Evolutionary conservation across 352 stramenopile genomes (phyloP), one percentile per base, ranked within the genome.

Genomic region (Phytopythium helicoides): DNA sequence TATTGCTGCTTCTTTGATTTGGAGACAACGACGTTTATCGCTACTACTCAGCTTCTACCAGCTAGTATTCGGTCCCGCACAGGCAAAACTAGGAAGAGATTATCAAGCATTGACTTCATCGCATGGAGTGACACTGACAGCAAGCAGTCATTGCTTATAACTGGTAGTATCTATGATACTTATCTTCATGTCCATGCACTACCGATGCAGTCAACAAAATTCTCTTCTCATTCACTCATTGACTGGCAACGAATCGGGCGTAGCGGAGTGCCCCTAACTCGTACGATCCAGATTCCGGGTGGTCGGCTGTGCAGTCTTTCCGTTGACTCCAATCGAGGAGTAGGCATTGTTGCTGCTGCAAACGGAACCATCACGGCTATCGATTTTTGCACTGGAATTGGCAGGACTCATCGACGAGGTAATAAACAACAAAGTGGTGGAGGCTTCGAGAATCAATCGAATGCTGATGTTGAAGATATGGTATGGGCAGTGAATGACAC

Each of bases 1-100:
- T 80, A 76, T 26, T 83, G 64, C 56, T 75, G 63, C 40, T 76
- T 80, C 19, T 73, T 67, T 36, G 72, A 83, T 47, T 45, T 80
- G 15, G 45, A 56, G 3, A 34, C 28, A 15, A 34, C 44, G 11
- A 36, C 46, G 15, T 64, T 80, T 18, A 57, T 76, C 1, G 60
- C 64, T 10, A 76, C 72, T 1, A 73, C 66, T 8, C 66, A 78
- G 28, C 34, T 81, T 25, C 56, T 78, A 39, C 19, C 61, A 5
- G 37, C 39, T 48, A 42, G 22, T 46, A 18, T 16, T 19, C 49
- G 22, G 18, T 19, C 46, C 26, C 44, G 18, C 7, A 9, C 6
- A 14, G 18, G 45, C 18, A n/a, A 40, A 10, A 39, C 19, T 6
- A 40, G 28, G 1, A 39, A 40, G 31, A 6, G 15, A 54, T 35